A percentile compares a stretch with the other conserved stretches of the same genome.
These are phyloP conservation scores for Croton setiger DNA, from an alignment of 441 rosid species.

Conservation along the genomic window DNA sequence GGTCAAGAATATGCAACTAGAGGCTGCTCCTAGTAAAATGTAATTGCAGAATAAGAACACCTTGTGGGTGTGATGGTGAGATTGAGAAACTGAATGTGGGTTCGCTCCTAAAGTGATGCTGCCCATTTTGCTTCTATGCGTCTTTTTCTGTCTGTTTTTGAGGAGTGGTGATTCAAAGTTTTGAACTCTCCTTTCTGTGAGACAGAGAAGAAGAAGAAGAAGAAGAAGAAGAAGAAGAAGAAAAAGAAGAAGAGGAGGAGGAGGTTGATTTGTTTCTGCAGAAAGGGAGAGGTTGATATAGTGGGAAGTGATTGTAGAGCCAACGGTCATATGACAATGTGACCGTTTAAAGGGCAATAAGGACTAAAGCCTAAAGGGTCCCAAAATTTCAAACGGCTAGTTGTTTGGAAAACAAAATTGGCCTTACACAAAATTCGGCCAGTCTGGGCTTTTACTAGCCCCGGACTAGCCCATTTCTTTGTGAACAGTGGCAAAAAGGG, in stretches of 20 bases:
- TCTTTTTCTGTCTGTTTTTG: background rate
- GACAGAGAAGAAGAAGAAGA: background rate
- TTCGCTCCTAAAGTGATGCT: constrained; percentile 18
- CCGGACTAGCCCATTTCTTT: background rate
- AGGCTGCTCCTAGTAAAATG: constrained; percentile 83
- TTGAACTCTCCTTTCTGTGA: background rate
- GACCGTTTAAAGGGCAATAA: background rate
- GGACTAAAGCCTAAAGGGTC: background rate
- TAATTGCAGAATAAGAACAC: constrained; percentile 76
- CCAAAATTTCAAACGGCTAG: background rate
- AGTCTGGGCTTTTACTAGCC: background rate
- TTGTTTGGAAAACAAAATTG: background rate
- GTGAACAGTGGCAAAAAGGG: background rate
- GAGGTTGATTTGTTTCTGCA: background rate
- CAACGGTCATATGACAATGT: constrained; percentile 1
- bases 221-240: too few relatives aligned
- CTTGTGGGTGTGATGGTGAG: constrained; percentile 56
- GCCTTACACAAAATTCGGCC: background rate
- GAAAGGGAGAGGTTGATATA: background rate
- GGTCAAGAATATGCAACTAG: constrained; percentile 87
- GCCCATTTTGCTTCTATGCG: constrained; percentile 1
- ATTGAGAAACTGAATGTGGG: constrained; percentile 16
- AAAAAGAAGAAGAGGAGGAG: too few relatives aligned
- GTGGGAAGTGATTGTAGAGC: background rate
- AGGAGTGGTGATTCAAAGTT: background rate